These are phyloP conservation scores for Tuber melanosporum DNA, from an alignment of 495 filamentous ascomycete species.

Conservation along the genomic window DNA sequence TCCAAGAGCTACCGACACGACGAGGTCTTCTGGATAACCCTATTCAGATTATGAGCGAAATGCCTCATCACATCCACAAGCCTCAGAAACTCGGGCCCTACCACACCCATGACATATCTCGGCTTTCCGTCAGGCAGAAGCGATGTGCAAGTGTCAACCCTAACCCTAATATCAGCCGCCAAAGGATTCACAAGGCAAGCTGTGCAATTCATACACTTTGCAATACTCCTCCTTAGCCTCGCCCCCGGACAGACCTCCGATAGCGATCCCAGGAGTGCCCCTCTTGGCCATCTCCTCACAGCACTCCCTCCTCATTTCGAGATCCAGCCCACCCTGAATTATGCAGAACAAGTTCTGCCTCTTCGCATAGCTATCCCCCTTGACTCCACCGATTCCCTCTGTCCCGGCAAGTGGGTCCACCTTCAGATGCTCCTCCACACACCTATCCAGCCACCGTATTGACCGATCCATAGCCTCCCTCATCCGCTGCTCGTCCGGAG, in stretches of 20 bases:
- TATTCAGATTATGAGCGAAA: conserved; percentile 38
- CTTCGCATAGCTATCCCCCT: conserved; percentile 41
- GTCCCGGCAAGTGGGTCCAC: conserved; percentile 48
- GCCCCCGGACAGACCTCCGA: conserved; percentile 87
- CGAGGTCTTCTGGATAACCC: conserved; percentile 90
- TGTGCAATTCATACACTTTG: conserved; percentile 41
- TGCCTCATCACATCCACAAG: neutral
- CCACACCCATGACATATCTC: conserved; percentile 96
- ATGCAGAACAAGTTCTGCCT: conserved; percentile 97
- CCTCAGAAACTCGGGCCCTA: conserved; percentile 41
- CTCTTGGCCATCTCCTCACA: conserved; percentile 82
- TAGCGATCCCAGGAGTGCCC: conserved; percentile 91
- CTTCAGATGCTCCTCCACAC: conserved; percentile 83
- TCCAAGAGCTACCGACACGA: conserved; percentile 84
- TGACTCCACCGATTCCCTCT: conserved; percentile 6
- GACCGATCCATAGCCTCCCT: conserved; percentile 91
- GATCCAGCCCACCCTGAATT: conserved; percentile 89
- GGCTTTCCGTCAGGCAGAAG: conserved; percentile 84
- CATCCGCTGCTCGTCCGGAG: conserved; percentile 78
- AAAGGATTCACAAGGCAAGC: neutral
- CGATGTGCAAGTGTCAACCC: conserved; percentile 77
- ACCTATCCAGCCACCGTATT: conserved; percentile 97
- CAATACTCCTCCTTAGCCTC: conserved; percentile 62
- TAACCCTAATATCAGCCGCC: conserved; percentile 37
- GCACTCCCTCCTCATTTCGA: conserved; percentile 80